These are phyloP conservation scores for Stipa capillata DNA, from an alignment of 176 grass and related monocot species.

Conservation along the genomic window DNA sequence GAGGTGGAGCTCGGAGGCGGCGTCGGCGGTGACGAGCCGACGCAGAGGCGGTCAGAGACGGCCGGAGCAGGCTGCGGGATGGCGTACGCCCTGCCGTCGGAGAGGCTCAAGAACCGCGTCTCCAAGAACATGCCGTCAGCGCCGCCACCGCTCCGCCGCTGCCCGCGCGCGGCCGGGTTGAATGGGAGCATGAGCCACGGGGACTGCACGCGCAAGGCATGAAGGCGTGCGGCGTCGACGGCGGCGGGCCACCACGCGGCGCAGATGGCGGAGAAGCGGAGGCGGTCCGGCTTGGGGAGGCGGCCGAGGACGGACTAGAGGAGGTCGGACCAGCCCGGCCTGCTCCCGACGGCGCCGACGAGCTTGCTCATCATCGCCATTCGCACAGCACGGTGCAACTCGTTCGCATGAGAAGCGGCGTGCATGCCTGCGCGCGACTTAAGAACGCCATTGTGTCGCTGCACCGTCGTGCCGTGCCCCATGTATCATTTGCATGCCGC, in stretches of 20 bases:
- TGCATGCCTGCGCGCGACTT: too few species aligned
- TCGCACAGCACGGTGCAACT: neutral
- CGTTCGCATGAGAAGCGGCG: neutral
- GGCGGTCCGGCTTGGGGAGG: constrained; percentile 29
- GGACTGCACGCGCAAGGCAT: neutral
- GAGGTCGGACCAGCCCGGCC: constrained; percentile 36
- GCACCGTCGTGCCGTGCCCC: neutral
- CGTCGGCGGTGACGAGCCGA: constrained; percentile 41
- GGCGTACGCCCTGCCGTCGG: constrained; percentile 25
- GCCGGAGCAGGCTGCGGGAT: constrained; percentile 29
- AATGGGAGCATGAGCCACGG: constrained; percentile 61
- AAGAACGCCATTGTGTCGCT: neutral
- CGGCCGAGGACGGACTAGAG: constrained; percentile 27
- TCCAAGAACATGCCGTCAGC: neutral
- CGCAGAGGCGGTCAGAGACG: neutral
- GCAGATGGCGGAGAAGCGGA: constrained; percentile 46
- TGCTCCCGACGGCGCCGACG: neutral
- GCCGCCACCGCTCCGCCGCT: neutral
- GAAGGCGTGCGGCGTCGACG: neutral
- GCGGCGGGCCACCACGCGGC: constrained; percentile 24
- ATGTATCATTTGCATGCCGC: neutral
- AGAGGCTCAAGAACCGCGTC: constrained; percentile 39
- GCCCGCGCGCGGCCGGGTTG: neutral
- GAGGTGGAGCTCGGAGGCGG: constrained; percentile 29
- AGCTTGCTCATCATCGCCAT: constrained; percentile 15